These are phyloP conservation scores for Claviceps maximensis DNA, from an alignment of 2,329 filamentous ascomycete species.

Conservation along the genomic window DNA sequence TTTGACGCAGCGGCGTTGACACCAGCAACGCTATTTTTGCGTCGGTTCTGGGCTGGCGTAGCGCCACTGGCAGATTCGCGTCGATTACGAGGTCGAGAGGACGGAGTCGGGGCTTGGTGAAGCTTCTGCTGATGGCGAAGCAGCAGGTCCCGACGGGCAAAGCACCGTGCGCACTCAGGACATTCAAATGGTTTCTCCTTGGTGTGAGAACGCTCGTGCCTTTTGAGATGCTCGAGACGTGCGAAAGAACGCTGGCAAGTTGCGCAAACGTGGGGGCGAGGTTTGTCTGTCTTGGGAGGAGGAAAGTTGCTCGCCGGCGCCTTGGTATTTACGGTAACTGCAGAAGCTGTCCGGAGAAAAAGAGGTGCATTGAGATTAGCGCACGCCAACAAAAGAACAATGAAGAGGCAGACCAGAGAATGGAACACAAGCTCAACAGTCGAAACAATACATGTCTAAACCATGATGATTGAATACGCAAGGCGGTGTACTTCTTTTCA, in stretches of 20 bases:
- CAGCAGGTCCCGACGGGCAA: slow-evolving; percentile 82
- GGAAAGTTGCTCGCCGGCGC: slow-evolving; percentile 41
- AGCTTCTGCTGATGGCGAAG: slow-evolving; percentile 96
- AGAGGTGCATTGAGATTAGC: slow-evolving; percentile 14
- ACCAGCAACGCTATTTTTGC: slow-evolving; percentile 81
- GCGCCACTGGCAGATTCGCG: slow-evolving; percentile 77
- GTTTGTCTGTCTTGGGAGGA: slow-evolving; percentile 92
- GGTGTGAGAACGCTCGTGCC: slow-evolving; percentile 93
- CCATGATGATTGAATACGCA: neutral
- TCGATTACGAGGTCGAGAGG: slow-evolving; percentile 73
- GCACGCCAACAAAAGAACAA: slow-evolving; percentile 7
- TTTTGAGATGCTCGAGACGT: slow-evolving; percentile 87
- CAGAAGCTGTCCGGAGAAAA: slow-evolving; percentile 25
- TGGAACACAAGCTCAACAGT: neutral
- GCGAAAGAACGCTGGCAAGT: slow-evolving; percentile 91
- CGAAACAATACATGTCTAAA: neutral
- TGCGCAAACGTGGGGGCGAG: slow-evolving; percentile 81
- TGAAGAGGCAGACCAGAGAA: neutral
- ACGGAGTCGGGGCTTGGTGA: slow-evolving; percentile 82
- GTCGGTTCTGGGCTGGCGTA: slow-evolving; percentile 52
- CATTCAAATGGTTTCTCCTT: slow-evolving; percentile 99
- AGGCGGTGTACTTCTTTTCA: no score
- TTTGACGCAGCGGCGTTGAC: slow-evolving; percentile 29
- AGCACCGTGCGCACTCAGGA: slow-evolving; percentile 85
- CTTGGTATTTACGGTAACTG: slow-evolving; percentile 39